Evolutionary conservation across 2,329 filamentous ascomycete species (phyloP).

Genomic region (Thielaviopsis punctulata): DNA sequence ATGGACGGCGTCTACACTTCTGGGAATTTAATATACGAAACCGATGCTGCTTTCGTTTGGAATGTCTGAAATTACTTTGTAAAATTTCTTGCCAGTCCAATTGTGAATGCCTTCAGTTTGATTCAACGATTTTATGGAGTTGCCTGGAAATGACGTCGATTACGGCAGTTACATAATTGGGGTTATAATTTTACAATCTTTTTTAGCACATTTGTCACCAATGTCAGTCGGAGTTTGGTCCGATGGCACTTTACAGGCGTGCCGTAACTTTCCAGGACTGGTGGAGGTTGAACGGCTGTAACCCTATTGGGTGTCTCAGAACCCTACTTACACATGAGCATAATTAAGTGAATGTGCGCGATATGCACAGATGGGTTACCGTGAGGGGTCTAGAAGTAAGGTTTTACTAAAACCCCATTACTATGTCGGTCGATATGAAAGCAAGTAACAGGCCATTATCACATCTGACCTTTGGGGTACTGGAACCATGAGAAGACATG

Average conservation of each 20-base stretch:
- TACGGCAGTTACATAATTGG: neutral
- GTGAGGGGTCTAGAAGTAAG: neutral
- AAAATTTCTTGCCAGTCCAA: neutral
- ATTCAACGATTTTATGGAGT: too few species aligned
- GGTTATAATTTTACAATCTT: neutral
- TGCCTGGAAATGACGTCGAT: neutral
- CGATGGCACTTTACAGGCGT: neutral
- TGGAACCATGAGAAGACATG: neutral
- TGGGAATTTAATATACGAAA: neutral
- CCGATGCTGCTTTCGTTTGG: neutral
- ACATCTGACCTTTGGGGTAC: neutral
- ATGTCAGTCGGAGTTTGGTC: neutral
- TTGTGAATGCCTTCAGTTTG: too few species aligned
- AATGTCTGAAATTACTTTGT: neutral
- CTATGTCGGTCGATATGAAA: neutral
- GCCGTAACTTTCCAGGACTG: neutral
- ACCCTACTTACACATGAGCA: too few species aligned
- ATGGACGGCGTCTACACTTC: slow-evolving; percentile 5
- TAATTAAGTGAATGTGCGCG: too few species aligned
- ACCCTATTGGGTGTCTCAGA: neutral
- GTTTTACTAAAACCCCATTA: neutral
- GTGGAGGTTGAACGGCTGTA: neutral
- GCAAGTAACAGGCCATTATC: neutral
- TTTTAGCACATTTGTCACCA: neutral
- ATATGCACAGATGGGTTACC: too few species aligned